Evolutionary conservation across 345 rosid genomes (phyloP).

Genomic region (Gossypium herbaceum): DNA sequence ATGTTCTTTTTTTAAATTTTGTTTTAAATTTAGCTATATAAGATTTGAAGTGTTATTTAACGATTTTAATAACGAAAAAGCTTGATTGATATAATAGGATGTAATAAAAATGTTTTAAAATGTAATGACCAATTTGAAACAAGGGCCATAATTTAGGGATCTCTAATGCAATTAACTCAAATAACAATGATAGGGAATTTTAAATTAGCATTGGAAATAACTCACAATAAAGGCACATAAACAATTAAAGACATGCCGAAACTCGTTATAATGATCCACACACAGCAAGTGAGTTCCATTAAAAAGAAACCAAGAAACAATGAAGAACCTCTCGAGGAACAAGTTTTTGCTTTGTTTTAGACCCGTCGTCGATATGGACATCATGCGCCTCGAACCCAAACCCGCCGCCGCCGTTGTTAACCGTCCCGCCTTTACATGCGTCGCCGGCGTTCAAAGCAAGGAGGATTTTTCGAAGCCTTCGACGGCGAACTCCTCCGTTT

Average conservation of each 20-base stretch:
- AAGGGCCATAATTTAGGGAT: too few species aligned
- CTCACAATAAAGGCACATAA: not conserved
- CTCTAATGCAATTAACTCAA: too few species aligned
- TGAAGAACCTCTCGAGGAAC: constrained; percentile 35
- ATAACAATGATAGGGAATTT: too few species aligned
- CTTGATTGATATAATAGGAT: too few species aligned
- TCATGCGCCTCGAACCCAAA: constrained; percentile 2
- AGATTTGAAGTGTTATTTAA: too few species aligned
- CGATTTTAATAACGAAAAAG: too few species aligned
- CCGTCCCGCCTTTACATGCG: not conserved
- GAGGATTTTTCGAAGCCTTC: not conserved
- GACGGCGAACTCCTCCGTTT: not conserved
- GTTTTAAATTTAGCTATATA: too few species aligned
- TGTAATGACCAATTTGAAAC: too few species aligned
- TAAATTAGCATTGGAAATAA: not conserved
- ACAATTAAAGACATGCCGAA: not conserved
- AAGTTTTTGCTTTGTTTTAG: constrained; percentile 41
- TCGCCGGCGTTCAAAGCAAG: not conserved
- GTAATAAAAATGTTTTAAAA: too few species aligned
- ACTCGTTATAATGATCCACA: not conserved
- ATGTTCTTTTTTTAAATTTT: too few species aligned
- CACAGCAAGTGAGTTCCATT: not conserved
- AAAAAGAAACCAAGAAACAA: not conserved
- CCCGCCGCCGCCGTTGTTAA: not conserved
- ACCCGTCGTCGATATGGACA: constrained; percentile 38